phyloP scores from a whole-genome alignment of 768 basidiomycete genomes.

The Russula dissimulans region DNA sequence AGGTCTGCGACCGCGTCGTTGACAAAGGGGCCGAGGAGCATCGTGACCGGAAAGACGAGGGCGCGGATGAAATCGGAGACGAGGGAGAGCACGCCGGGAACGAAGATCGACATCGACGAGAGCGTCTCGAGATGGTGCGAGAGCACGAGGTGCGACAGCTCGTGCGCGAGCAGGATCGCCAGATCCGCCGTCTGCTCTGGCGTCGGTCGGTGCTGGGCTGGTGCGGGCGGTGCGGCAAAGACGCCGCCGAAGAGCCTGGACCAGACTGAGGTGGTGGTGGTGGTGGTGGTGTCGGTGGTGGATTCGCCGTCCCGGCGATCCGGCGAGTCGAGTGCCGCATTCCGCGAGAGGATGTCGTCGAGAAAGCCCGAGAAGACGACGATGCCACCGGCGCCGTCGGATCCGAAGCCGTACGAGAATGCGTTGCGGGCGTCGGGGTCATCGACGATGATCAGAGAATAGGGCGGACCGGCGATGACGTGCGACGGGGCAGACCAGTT shows the following conservation, averaged over 20 bases:
- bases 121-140: constrained; percentile 89
- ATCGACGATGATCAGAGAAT: constrained; percentile 84
- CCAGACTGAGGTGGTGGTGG: constrained; percentile 35
- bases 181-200: constrained; percentile 85
- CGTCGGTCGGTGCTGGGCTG: constrained; percentile 32
- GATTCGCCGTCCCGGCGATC: no score
- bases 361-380: constrained; percentile 93
- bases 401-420: constrained; percentile 93
- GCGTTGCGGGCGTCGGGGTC: constrained; percentile 80
- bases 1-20: constrained; percentile 86
- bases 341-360: constrained; percentile 63
- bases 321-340: constrained; percentile 26
- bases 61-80: constrained; percentile 67
- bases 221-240: constrained; percentile 28
- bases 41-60: constrained; percentile 79
- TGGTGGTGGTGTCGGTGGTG: neutral
- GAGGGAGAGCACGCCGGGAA: constrained; percentile 74
- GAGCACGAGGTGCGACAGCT: constrained; percentile 84
- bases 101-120: constrained; percentile 73
- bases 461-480: constrained; percentile 71
- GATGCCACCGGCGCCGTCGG: constrained; percentile 84
- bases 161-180: constrained; percentile 87
- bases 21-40: constrained; percentile 89
- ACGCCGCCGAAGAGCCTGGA: constrained; percentile 40
- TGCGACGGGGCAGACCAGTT: constrained; percentile 36